These are phyloP conservation scores for Monosporozyma unispora DNA, from an alignment of 805 yeast species.

Conservation along the genomic window DNA sequence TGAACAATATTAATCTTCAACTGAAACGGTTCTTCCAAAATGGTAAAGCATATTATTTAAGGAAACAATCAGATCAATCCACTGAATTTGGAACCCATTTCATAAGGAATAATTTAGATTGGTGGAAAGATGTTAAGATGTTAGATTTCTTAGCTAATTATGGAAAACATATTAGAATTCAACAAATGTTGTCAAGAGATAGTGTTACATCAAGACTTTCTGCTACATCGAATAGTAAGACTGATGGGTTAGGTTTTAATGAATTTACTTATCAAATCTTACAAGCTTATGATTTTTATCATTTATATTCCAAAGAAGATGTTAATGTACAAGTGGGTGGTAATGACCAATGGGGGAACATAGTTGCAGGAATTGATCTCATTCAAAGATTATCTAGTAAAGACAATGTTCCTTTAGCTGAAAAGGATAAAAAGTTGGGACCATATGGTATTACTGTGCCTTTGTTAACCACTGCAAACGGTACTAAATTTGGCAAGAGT, in stretches of 20 bases:
- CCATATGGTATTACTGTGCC: conserved; percentile 85
- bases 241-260: conserved; percentile 79
- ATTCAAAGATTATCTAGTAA: conserved; percentile 41
- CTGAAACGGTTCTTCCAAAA: conserved; percentile 48
- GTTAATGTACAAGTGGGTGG: conserved; percentile 87
- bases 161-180: conserved; percentile 73
- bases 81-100: conserved; percentile 35
- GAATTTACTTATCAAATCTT: conserved; percentile 89
- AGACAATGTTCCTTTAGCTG: background rate
- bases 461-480: conserved; percentile 73
- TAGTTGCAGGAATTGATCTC: conserved; percentile 89
- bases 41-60: conserved; percentile 54
- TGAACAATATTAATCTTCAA: conserved; percentile 51
- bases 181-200: conserved; percentile 83
- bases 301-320: conserved; percentile 47
- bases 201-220: conserved; percentile 68
- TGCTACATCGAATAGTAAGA: conserved; percentile 12
- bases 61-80: conserved; percentile 29
- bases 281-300: conserved; percentile 91
- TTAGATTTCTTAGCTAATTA: conserved; percentile 67
- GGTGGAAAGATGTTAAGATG: conserved; percentile 80
- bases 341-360: conserved; percentile 97
- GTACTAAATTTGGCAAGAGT: conserved; percentile 92
- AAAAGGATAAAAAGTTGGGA: conserved; percentile 14
- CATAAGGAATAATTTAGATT: conserved; percentile 56